Evolutionary conservation across 495 filamentous ascomycete species (phyloP), one percentile per base, ranked within the genome.

Genomic region (Hypoxylon trugodes): DNA sequence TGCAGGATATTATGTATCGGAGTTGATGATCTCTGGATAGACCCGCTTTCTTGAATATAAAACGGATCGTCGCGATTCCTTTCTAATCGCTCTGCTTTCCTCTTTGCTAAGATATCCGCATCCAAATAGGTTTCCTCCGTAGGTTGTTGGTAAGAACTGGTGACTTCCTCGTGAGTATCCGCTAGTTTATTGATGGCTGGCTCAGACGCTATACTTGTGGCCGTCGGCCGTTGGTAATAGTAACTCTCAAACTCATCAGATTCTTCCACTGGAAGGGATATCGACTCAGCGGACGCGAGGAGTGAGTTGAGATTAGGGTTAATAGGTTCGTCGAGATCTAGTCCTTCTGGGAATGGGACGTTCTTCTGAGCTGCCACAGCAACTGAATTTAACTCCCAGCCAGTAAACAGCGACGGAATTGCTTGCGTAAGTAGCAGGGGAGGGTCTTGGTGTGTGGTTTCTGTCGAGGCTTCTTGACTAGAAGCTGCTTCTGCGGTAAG

Each of bases 51-150:
- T 35, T 75, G 78, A 66, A 98, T 98, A 69, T 98, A 98, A 71
- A 97, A 98, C 2, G 95, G 95, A 70, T 98, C 95, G 66, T 97
- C 94, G 59, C 83, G 88, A 73, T 96, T 90, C 38, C 91, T 83
- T 66, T 94, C 92, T 36, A 81, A 73, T 22, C 92, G 82, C 61
- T 94, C 90, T 0, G 83, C 74, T 48, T 84, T 87, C 61, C 89
- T 81, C 48, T 84, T 81, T 3, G 86, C 86, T 3, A 86, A 26
- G 35, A 87, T 86, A 63, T 89, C 84, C 0, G 82, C 74, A 56
- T 92, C 86, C 6, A 89, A 77, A 42, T 87, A 84, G 24, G 82
- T 81, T 7, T 85, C 80, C 42, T 85, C 85, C 8, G 72, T 70
- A 6, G 79, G 65, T 32, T 78, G 74, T 62, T 96, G 89, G 69